Evolutionary conservation across 495 filamentous ascomycete species (phyloP), one percentile per base, ranked within the genome.

Genomic region (Trichoderma virens): DNA sequence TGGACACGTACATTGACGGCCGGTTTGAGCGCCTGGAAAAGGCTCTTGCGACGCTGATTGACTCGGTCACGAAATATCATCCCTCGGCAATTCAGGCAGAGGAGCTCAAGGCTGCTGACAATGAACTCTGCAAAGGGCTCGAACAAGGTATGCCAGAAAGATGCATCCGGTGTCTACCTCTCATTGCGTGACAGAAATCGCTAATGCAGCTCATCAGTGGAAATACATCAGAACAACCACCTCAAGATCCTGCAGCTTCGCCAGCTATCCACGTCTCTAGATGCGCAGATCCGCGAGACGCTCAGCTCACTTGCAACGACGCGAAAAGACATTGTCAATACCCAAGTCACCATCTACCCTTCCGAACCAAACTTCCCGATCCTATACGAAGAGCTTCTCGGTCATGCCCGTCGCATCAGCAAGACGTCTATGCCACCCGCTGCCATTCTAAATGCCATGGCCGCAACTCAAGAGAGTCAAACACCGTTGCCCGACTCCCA

Each of bases 11-110:
- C 61, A 75, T 90, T 31, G 80, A 85, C 63, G 64, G 66, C 16
- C 83, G 83, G 65, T 89, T 91, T 67, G 81, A 88, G 67, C 84
- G 86, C 62, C 76, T 92, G 45, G 89, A 90, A 69, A 80, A 82
- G 63, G 85, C 87, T 5, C 78, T 93, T 30, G 78, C 79, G 14
- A 81, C 74, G 9, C 80, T 93, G 13, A 84, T 91, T 68, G 87
- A 89, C 70, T 90, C 89, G 2, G 88, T 93, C 47, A 77, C 87
- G 9, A 86, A 90, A 64, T 92, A 91, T 81, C 89, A 90, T 67
- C 90, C 90, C 32, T 88, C 85, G 13, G 74, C 83, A 5, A 70
- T 75, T 31, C 81, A 85, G 28, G 89, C 89, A 5, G 74, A 80
- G 27, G 84, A 88, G 35, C 82, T 93, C 23, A 75, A 87, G 6